Conservation (phyloP, 2,329 filamentous ascomycete genomes). For the Fusarium sp. region DNA sequence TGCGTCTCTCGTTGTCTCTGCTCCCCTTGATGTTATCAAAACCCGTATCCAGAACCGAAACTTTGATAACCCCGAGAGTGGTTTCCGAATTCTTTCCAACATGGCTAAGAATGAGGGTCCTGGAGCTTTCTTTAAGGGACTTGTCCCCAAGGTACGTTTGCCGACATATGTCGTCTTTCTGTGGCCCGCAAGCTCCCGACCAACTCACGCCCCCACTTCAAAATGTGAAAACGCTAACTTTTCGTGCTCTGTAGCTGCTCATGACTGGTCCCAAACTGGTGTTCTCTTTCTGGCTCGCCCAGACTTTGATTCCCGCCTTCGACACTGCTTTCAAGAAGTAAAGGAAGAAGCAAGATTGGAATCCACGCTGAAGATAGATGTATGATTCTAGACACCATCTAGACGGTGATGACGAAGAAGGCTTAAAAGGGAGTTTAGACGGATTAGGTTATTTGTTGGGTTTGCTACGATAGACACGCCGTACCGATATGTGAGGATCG, state of each 20-base stretch:
- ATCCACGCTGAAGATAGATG: slow-evolving; percentile 30
- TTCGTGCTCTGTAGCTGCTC: slow-evolving; percentile 71
- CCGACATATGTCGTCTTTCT: background rate
- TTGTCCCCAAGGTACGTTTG: slow-evolving; percentile 82
- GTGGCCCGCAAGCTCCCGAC: background rate
- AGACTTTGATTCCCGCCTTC: slow-evolving; percentile 96
- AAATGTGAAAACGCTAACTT: slow-evolving; percentile 33
- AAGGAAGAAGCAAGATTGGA: slow-evolving; percentile 15
- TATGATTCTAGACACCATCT: slow-evolving; percentile 37
- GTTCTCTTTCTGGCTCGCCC: slow-evolving; percentile 99
- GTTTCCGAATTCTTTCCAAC: slow-evolving; percentile 89
- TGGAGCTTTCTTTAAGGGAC: slow-evolving; percentile 94
- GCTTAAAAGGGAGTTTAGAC: slow-evolving; percentile 42
- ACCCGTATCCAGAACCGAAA: slow-evolving; percentile 98
- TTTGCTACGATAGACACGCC: slow-evolving; percentile 44
- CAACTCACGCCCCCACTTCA: slow-evolving; percentile 25
- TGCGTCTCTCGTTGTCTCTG: slow-evolving; percentile 95
- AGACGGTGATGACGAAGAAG: slow-evolving; percentile 14
- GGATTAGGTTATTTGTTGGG: slow-evolving; percentile 39
- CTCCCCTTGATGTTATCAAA: slow-evolving; percentile 97
- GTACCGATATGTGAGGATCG: slow-evolving; percentile 33
- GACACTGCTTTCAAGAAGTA: slow-evolving; percentile 61
- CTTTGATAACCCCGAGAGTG: slow-evolving; percentile 97
- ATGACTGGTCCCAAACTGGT: slow-evolving; percentile 99
- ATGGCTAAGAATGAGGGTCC: slow-evolving; percentile 94